Conservation (phyloP, 257 asterid genomes). For the Solanum peruvianum region DNA sequence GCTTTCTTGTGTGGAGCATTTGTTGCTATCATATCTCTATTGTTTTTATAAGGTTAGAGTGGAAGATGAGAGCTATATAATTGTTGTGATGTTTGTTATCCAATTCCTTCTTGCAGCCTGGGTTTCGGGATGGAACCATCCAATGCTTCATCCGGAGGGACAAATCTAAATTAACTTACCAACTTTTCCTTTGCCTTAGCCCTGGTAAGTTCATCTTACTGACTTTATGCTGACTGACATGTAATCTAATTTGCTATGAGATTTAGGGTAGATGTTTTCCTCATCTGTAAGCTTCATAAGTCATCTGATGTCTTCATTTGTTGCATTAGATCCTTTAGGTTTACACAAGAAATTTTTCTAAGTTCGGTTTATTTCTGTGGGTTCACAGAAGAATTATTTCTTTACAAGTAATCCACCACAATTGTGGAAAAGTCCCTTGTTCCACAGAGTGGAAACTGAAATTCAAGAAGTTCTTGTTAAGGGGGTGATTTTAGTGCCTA, state of each 20-base stretch:
- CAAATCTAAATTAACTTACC: constrained; percentile 65
- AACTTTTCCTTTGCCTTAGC: constrained; percentile 67
- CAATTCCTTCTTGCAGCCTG: constrained; percentile 45
- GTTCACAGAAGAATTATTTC: not conserved
- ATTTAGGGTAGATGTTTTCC: not conserved
- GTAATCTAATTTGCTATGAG: not conserved
- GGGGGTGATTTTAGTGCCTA: not conserved
- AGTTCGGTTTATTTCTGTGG: not conserved
- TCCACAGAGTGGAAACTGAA: not conserved
- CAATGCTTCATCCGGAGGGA: constrained; percentile 83
- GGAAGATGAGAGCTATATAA: not conserved
- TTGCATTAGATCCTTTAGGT: not conserved
- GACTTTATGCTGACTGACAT: not conserved
- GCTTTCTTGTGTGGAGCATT: not conserved
- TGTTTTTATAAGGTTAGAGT: not conserved
- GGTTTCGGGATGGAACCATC: constrained; percentile 68
- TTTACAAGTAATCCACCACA: not conserved
- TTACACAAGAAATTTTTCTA: not conserved
- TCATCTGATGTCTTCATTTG: not conserved
- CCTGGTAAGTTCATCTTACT: constrained; percentile 32
- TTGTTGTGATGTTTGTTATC: constrained; percentile 2
- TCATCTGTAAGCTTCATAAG: not conserved
- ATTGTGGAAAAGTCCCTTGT: not conserved
- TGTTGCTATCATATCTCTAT: not conserved
- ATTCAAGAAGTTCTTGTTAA: not conserved